phyloP scores from a whole-genome alignment of 2,329 filamentous ascomycete genomes.

The Myriosclerotinia scirpicola region DNA sequence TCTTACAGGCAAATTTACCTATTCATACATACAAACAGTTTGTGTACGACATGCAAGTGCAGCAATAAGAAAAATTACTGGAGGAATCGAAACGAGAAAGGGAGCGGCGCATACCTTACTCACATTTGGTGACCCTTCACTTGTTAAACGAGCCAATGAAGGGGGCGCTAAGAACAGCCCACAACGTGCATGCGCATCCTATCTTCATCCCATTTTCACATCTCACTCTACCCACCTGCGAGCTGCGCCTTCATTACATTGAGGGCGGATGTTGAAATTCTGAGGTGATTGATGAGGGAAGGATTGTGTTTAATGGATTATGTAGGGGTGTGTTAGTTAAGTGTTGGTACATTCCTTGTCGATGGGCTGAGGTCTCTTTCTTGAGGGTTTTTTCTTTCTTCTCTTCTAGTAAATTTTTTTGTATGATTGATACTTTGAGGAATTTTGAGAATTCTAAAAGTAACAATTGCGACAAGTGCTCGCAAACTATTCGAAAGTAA shows the following conservation, averaged over 20 bases:
- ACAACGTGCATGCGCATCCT: conserved; percentile 11
- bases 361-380: background rate
- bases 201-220: conserved; percentile 3
- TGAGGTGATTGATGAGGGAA: conserved; percentile 10
- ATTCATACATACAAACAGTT: background rate
- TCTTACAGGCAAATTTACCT: background rate
- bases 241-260: conserved; percentile 11
- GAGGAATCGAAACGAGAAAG: background rate
- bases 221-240: conserved; percentile 10
- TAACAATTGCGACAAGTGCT: conserved; percentile 7
- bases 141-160: conserved; percentile 2
- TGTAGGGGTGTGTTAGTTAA: conserved; percentile 6
- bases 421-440: background rate
- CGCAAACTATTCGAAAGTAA: background rate
- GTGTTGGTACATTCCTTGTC: conserved; percentile 3
- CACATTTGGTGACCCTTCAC: conserved; percentile 7
- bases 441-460: background rate
- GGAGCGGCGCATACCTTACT: conserved; percentile 7
- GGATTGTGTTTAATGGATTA: conserved; percentile 12
- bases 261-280: background rate
- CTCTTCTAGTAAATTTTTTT: background rate
- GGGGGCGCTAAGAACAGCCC: conserved; percentile 12
- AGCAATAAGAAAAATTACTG: background rate
- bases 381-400: background rate
- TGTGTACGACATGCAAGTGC: background rate